Evolutionary conservation across 768 basidiomycete species (phyloP), one percentile per base, ranked within the genome.

Genomic region (Rhizopogon roseolus): DNA sequence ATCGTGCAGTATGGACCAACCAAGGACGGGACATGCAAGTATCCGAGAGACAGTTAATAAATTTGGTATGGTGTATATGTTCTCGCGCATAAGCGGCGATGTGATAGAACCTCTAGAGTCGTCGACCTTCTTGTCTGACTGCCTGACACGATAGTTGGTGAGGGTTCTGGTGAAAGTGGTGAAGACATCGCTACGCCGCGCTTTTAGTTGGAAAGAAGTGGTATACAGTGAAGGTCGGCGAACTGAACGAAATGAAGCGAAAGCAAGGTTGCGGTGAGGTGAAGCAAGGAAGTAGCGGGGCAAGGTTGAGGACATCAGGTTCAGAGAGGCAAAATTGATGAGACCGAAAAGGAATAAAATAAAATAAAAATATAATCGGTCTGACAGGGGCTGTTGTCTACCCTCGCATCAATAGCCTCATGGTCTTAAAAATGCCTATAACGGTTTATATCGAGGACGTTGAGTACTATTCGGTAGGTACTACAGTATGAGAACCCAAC

Each of bases 31-130:
- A 65, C 94, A 97, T 0, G 96, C 83, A 14, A 84, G 61, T 60
- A 99, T 95, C 42, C 97, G 81, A 2, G 93, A 93, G 22, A 85
- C 62, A 1, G 97, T 98, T 40, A 99, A 75, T 6, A 91, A 64
- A 65, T 99, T 99, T 0, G 97, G 97, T 34, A 96, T 60, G 1
- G 97, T 99, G 73, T 97, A 98, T 55, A 94, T 92, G 65, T 96
- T 92, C 68, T 96, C 93, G 59, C 81, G 78, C 9, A 78, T 60
- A n/a, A 68, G 63, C 8, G 63, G 65, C 50, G 75, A 76, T 49
- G 55, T 55, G 46, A 39, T 53, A 32, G 55, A 11, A 11, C 41
- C 43, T 39, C 49, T 43, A 36, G 34, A 37, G 28, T 54, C 43
- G 17, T 54, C 9, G 44, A 50, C 28, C 28, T 55, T 38, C 46